Conservation (phyloP, 495 filamentous ascomycete species). For the Penicillium fimorum region DNA sequence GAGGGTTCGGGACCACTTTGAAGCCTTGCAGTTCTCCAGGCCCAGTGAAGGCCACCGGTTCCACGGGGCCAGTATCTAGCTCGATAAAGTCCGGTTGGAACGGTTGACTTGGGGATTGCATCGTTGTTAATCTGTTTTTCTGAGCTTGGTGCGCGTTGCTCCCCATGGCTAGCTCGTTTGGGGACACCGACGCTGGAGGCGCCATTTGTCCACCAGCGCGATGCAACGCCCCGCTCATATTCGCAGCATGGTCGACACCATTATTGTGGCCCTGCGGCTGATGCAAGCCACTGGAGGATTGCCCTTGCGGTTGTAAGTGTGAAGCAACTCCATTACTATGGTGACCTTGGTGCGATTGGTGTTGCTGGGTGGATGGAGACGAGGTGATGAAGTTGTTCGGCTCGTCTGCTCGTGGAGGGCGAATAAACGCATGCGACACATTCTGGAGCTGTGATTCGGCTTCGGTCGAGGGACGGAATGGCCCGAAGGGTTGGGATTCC, state of each 20-base stretch:
- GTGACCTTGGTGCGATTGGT: slow-evolving; percentile 8
- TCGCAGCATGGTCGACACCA: neutral
- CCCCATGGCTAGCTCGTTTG: slow-evolving; percentile 9
- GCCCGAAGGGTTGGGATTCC: slow-evolving; percentile 27
- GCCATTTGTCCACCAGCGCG: slow-evolving; percentile 4
- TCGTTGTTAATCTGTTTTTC: slow-evolving; percentile 15
- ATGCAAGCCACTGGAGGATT: neutral
- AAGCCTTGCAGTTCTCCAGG: slow-evolving; percentile 50
- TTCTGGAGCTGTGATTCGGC: slow-evolving; percentile 16
- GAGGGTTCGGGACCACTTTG: slow-evolving; percentile 63
- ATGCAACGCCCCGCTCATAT: slow-evolving; percentile 17
- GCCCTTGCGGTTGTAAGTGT: slow-evolving; percentile 3
- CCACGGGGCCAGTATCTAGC: slow-evolving; percentile 11
- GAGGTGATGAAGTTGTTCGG: slow-evolving; percentile 26
- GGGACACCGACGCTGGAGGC: slow-evolving; percentile 2
- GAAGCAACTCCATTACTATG: neutral
- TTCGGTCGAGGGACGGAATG: slow-evolving; percentile 18
- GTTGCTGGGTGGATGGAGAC: slow-evolving; percentile 25
- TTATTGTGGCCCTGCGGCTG: slow-evolving; percentile 3
- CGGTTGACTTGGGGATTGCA: slow-evolving; percentile 11
- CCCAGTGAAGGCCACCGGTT: slow-evolving; percentile 27
- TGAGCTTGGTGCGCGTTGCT: slow-evolving; percentile 13
- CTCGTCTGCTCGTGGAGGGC: slow-evolving; percentile 9
- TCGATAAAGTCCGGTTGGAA: slow-evolving; percentile 16
- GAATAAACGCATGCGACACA: slow-evolving; percentile 14